These are phyloP conservation scores for Beauveria asiatica DNA, from an alignment of 2,329 filamentous ascomycete species.

Conservation along the genomic window DNA sequence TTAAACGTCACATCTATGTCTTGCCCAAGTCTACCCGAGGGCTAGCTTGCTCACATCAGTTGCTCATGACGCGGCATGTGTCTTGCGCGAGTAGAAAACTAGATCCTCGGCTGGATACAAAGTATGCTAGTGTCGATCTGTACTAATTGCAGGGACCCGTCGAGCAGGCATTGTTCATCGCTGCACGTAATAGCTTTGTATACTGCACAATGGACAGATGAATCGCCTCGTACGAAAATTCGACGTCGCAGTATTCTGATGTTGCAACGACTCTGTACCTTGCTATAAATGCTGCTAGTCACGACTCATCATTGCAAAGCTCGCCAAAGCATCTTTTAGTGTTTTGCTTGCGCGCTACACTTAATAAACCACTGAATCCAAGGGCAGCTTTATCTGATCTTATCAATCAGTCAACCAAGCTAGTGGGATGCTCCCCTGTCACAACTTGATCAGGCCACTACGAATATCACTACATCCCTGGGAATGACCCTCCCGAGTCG, in stretches of 20 bases:
- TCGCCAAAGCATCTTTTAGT: background rate
- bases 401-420: background rate
- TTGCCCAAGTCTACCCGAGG: too few relatives aligned
- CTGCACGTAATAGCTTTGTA: slow-evolving; percentile 17
- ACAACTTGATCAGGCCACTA: background rate
- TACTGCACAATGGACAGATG: slow-evolving; percentile 14
- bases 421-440: background rate
- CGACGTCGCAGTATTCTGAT: too few relatives aligned
- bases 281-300: background rate
- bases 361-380: too few relatives aligned
- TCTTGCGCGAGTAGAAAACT: too few relatives aligned
- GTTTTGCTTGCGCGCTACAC: background rate
- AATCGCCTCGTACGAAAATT: slow-evolving; percentile 16
- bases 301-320: slow-evolving; percentile 11
- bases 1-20: too few relatives aligned
- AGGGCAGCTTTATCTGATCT: background rate
- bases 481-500: slow-evolving; percentile 10
- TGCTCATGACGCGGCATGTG: too few relatives aligned
- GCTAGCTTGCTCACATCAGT: too few relatives aligned
- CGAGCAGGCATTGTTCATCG: slow-evolving; percentile 15
- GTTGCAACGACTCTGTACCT: too few relatives aligned
- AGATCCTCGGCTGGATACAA: too few relatives aligned
- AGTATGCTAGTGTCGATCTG: too few relatives aligned
- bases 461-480: slow-evolving; percentile 5
- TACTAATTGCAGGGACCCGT: slow-evolving; percentile 11